Evolutionary conservation across 1,284 basidiomycete species (phyloP).

Genomic region (Cryptococcus depauperatus): DNA sequence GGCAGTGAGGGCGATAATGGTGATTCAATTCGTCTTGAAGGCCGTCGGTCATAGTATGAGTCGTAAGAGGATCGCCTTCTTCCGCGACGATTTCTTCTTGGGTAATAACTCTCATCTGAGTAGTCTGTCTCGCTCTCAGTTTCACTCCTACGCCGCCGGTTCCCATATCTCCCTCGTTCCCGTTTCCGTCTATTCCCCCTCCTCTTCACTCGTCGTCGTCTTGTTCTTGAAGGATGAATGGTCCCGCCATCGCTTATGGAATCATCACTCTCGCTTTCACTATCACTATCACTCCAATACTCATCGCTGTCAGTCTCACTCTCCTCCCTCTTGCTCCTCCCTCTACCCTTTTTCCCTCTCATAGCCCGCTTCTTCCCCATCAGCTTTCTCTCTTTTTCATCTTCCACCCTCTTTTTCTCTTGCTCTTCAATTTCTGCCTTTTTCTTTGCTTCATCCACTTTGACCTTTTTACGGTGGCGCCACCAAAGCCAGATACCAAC

Average conservation of each 20-base stretch:
- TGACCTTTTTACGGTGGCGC: constrained; percentile 13
- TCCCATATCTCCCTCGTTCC: neutral
- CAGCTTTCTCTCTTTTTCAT: constrained; percentile 10
- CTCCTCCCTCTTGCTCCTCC: constrained; percentile 6
- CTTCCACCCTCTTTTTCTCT: constrained; percentile 13
- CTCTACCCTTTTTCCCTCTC: neutral
- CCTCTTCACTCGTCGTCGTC: constrained; percentile 11
- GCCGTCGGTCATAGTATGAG: neutral
- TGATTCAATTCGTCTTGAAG: neutral
- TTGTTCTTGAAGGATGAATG: constrained; percentile 4
- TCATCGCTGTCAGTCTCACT: constrained; percentile 11
- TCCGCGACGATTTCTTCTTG: constrained; percentile 1
- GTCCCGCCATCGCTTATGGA: constrained; percentile 11
- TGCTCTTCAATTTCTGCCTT: constrained; percentile 13
- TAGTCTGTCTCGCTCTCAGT: constrained; percentile 34
- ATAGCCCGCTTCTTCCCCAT: constrained; percentile 6
- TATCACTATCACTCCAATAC: constrained; percentile 17
- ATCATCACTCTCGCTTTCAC: constrained; percentile 16
- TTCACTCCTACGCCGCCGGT: constrained; percentile 10
- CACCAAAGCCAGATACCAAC: constrained; percentile 19
- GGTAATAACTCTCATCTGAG: constrained; percentile 6
- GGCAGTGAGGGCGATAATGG: neutral
- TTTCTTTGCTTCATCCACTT: constrained; percentile 5
- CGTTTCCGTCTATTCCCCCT: constrained; percentile 34
- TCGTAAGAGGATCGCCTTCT: neutral